These are phyloP conservation scores for Ophiostoma ulmi DNA, from an alignment of 2,329 filamentous ascomycete genomes.

Conservation along the genomic window DNA sequence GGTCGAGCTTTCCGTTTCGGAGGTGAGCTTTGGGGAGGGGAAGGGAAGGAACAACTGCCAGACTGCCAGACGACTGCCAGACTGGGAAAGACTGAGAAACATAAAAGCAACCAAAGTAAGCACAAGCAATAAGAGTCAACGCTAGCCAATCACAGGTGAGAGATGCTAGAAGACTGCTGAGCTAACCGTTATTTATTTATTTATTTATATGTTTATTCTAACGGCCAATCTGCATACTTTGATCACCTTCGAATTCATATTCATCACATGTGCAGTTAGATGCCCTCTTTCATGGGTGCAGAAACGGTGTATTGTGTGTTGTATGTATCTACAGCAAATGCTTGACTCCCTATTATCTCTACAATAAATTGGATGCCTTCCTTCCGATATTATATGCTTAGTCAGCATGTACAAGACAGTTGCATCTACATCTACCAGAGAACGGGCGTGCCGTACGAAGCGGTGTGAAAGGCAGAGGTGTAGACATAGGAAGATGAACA, in stretches of 20 bases:
- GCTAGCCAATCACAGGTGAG: too few relatives aligned
- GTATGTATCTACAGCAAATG: too few relatives aligned
- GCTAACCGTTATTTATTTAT: too few relatives aligned
- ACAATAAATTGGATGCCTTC: too few relatives aligned
- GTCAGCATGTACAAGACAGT: not conserved
- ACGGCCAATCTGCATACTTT: too few relatives aligned
- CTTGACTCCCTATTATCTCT: too few relatives aligned
- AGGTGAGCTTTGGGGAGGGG: conserved; percentile 21
- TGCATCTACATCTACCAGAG: not conserved
- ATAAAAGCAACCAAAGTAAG: not conserved
- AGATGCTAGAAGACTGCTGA: too few relatives aligned
- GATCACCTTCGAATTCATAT: too few relatives aligned
- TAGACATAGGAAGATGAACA: not conserved
- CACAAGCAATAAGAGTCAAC: not conserved
- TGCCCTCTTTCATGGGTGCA: too few relatives aligned
- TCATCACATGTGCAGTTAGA: too few relatives aligned
- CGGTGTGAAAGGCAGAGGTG: not conserved
- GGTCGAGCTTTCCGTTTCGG: conserved; percentile 21
- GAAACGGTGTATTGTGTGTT: too few relatives aligned
- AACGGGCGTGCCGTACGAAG: not conserved
- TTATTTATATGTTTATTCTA: too few relatives aligned
- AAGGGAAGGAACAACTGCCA: not conserved
- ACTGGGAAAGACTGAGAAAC: not conserved
- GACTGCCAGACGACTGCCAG: not conserved
- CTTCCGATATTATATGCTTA: not conserved